Evolutionary conservation across 73 alveolate species (phyloP).

Genomic region (Stentor coeruleus): DNA sequence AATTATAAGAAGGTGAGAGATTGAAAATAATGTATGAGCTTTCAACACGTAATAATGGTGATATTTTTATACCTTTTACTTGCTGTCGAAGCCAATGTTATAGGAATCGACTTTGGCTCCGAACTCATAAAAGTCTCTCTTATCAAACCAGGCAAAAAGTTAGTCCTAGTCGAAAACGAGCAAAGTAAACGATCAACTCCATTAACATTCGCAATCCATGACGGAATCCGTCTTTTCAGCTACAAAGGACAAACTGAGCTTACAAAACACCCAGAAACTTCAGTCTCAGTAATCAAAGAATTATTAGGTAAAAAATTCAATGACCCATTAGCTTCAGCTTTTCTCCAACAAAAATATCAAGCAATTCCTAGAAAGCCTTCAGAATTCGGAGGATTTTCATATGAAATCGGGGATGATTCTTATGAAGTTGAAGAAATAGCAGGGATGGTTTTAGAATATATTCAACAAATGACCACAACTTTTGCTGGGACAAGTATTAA

Average conservation of each 20-base stretch:
- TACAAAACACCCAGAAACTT: constrained; percentile 46
- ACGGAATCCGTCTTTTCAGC: constrained; percentile 59
- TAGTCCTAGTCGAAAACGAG: constrained; percentile 81
- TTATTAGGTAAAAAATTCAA: constrained; percentile 37
- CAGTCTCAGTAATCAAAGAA: constrained; percentile 46
- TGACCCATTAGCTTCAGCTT: neutral
- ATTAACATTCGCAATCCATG: constrained; percentile 57
- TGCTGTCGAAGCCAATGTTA: constrained; percentile 33
- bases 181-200: constrained; percentile 81
- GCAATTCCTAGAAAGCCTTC: neutral
- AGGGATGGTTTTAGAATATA: constrained; percentile 53
- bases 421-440: constrained; percentile 66
- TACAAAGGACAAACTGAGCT: constrained; percentile 52
- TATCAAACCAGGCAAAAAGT: constrained; percentile 87
- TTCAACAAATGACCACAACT: constrained; percentile 49
- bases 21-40: too few relatives aligned
- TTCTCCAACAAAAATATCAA: neutral
- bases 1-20: too few relatives aligned
- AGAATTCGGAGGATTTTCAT: neutral
- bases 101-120: constrained; percentile 94
- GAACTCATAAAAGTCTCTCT: constrained; percentile 83
- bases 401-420: neutral
- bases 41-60: too few relatives aligned
- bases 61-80: neutral
- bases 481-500: constrained; percentile 52